Evolutionary conservation across 768 basidiomycete species (phyloP).

Genomic region (Lactarius trivialis): DNA sequence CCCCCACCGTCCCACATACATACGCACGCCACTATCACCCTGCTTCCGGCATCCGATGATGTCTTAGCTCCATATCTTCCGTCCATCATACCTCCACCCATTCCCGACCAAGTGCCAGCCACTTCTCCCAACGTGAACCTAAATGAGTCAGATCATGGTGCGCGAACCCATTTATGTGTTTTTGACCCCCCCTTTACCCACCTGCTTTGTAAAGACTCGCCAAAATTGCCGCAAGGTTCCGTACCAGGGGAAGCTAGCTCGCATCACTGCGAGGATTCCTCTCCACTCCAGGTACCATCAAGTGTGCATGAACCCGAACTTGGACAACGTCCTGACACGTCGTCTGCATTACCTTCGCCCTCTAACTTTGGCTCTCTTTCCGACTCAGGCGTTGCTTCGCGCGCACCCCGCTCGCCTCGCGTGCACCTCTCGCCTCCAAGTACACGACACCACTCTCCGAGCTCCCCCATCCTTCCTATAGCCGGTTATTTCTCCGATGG

Average conservation of each 20-base stretch:
- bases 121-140: not conserved
- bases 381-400: slow-evolving; percentile 14
- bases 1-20: not conserved
- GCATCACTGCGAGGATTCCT: not conserved
- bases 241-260: not conserved
- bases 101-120: not conserved
- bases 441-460: slow-evolving; percentile 12
- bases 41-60: not conserved
- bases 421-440: slow-evolving; percentile 1
- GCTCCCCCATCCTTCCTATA: slow-evolving; percentile 10
- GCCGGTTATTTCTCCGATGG: slow-evolving; percentile 20
- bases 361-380: slow-evolving; percentile 16
- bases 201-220: not conserved
- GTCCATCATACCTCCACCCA: not conserved
- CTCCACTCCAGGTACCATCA: not conserved
- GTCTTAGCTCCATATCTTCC: not conserved
- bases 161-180: not conserved
- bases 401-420: not conserved
- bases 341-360: not conserved
- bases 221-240: not conserved
- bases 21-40: no score
- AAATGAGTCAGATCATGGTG: slow-evolving; percentile 5
- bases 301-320: not conserved
- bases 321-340: not conserved
- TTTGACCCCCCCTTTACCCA: not conserved